These are phyloP conservation scores for Viridothelium virens DNA, from an alignment of 495 filamentous ascomycete species.

Conservation along the genomic window DNA sequence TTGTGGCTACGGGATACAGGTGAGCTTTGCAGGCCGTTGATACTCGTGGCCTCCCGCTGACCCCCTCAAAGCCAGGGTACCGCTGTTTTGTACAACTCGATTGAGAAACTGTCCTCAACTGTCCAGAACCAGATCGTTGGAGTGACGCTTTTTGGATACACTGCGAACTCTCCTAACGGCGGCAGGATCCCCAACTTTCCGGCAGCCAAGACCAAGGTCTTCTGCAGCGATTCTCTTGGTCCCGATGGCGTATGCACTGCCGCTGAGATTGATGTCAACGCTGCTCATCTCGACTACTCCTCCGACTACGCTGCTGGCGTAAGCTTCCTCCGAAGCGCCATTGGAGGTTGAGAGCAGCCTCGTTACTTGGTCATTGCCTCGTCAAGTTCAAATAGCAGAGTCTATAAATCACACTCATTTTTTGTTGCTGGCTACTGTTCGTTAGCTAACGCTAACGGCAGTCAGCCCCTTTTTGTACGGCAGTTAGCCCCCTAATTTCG, in stretches of 20 bases:
- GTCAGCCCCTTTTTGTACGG: no score
- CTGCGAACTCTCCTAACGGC: constrained; percentile 17
- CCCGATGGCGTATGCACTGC: constrained; percentile 19
- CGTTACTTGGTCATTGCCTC: constrained; percentile 6
- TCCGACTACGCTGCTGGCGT: constrained; percentile 13
- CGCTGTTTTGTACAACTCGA: constrained; percentile 16
- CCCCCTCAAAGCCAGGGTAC: constrained; percentile 17
- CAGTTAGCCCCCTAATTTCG: no score
- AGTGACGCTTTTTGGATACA: constrained; percentile 21
- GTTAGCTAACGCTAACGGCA: no score
- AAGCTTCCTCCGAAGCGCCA: constrained; percentile 12
- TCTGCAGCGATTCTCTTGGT: constrained; percentile 15
- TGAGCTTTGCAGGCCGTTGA: constrained; percentile 8
- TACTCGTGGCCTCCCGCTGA: constrained; percentile 12
- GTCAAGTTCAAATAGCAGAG: constrained; percentile 6
- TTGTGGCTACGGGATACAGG: constrained; percentile 12
- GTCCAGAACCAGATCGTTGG: constrained; percentile 20
- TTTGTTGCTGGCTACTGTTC: background rate
- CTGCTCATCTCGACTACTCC: constrained; percentile 15
- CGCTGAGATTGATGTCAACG: constrained; percentile 15
- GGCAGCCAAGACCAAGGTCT: constrained; percentile 11
- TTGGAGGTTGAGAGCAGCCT: constrained; percentile 6
- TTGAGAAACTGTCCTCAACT: constrained; percentile 11
- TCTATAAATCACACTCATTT: constrained; percentile 8
- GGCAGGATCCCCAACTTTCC: constrained; percentile 22